Evolutionary conservation across 495 filamentous ascomycete species (phyloP).

Genomic region (Aspergillus carlsbadensis): DNA sequence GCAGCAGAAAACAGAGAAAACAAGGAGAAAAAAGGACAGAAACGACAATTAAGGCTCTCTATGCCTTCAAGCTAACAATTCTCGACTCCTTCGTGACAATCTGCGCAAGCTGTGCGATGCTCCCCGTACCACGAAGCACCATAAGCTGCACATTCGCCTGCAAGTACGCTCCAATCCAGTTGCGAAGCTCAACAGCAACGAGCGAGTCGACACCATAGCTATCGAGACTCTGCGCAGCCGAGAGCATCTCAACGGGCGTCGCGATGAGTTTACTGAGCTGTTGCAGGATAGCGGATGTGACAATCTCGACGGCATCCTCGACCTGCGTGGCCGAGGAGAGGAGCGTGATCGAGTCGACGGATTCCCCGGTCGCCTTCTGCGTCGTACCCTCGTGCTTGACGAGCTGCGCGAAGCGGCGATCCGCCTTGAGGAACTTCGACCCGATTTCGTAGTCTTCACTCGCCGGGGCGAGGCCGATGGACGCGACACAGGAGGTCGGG

Average conservation of each 20-base stretch:
- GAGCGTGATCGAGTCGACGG: conserved; percentile 8
- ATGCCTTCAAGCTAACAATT: conserved; percentile 3
- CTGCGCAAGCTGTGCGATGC: conserved; percentile 7
- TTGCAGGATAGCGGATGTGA: conserved; percentile 5
- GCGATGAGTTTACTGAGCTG: conserved; percentile 15
- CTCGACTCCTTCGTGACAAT: conserved; percentile 13
- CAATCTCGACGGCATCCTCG: conserved; percentile 11
- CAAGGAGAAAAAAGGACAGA: too few relatives aligned
- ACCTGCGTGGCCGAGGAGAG: conserved; percentile 1
- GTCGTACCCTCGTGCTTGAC: background rate
- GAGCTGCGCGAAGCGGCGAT: conserved; percentile 7
- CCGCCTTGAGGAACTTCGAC: background rate
- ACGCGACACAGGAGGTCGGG: background rate
- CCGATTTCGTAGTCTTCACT: background rate
- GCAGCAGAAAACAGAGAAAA: background rate
- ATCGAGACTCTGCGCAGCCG: conserved; percentile 4
- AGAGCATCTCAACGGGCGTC: conserved; percentile 11
- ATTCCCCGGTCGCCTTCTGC: background rate
- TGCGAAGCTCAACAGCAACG: conserved; percentile 34
- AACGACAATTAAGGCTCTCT: background rate
- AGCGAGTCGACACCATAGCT: conserved; percentile 37
- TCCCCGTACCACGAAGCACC: conserved; percentile 10
- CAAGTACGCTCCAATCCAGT: conserved; percentile 25
- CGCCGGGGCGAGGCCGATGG: conserved; percentile 7
- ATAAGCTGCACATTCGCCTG: conserved; percentile 15